Conservation (phyloP, 2,329 filamentous ascomycete genomes). For the Fusarium oligoseptatum region DNA sequence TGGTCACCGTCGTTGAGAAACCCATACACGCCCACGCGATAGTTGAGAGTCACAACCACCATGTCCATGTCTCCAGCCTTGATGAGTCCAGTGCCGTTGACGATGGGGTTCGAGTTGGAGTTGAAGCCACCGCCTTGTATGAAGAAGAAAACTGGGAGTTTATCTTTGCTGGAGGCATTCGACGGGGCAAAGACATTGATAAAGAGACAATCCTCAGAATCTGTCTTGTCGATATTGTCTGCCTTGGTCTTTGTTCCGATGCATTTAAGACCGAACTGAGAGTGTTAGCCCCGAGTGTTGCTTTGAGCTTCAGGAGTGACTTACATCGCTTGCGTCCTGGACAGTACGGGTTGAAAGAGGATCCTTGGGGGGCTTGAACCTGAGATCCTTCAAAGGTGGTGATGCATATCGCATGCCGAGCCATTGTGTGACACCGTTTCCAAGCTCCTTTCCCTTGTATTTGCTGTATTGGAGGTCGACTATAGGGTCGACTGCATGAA, state of each 20-base stretch:
- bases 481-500: constrained; percentile 17
- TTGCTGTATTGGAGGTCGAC: constrained; percentile 77
- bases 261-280: constrained; percentile 48
- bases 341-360: constrained; percentile 62
- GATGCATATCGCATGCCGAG: constrained; percentile 82
- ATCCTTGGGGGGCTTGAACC: constrained; percentile 77
- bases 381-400: constrained; percentile 72
- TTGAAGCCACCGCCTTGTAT: constrained; percentile 74
- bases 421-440: constrained; percentile 76
- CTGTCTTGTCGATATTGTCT: constrained; percentile 42
- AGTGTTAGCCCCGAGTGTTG: neutral
- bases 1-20: constrained; percentile 73
- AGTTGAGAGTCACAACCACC: constrained; percentile 80
- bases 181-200: constrained; percentile 74
- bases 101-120: constrained; percentile 60
- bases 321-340: constrained; percentile 68
- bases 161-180: constrained; percentile 60
- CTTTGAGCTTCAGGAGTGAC: neutral
- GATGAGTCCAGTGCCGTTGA: constrained; percentile 71
- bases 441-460: constrained; percentile 69
- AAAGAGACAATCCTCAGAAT: constrained; percentile 77
- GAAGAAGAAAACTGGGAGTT: constrained; percentile 73
- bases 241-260: constrained; percentile 45
- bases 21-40: constrained; percentile 80
- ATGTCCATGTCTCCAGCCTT: constrained; percentile 71